Evolutionary conservation across 2,329 filamentous ascomycete genomes (phyloP), one percentile per base, ranked within the genome.

Genomic region (Ramularia collo-cygni): DNA sequence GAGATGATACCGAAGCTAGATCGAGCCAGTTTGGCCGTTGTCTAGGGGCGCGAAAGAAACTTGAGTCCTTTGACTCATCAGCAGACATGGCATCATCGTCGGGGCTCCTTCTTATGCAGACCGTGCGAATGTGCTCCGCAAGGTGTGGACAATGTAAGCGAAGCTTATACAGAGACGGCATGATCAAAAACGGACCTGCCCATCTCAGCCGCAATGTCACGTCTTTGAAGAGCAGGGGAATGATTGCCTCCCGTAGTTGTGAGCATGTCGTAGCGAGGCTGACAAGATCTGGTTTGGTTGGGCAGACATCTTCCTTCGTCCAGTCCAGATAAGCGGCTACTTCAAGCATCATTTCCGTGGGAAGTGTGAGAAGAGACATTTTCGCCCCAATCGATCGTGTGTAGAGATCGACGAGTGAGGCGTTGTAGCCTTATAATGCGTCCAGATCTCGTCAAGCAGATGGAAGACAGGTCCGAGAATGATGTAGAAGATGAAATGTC

Each of bases 281-380:
- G 40, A 46, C 35, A 15, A 51, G 24, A 37, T 46, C 41, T 10
- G 26, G 26, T 13, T 44, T 42, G 12, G 21, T 21, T 3, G 50
- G 48, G 13, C 42, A 39, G 2, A 49, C 30, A 12, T 42, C 21
- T 7, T 26, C 13, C 7, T 40, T 21, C 28, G 48, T 42, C 50
- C 50, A 53, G 28, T 51, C 46, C 6, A 53, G 40, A 30, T 48
- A 50, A 27, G 12, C 26, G n/a, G 40, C 47, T n/a, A 51, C 38
- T 4, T 45, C 28, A 33, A 48, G 42, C 2, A 53, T 44, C 3
- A 53, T 36, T 26, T 53, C 50, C 1, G 34, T 44, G 4, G 50
- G 48, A 3, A 53, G 42, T 14, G 31, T 36, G 13, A 52, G 41
- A 14, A 50, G 40, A 21, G 33, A 42, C 40, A 42, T 38, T 24